Evolutionary conservation across 495 filamentous ascomycete species (phyloP).

Genomic region (Letharia columbiana): DNA sequence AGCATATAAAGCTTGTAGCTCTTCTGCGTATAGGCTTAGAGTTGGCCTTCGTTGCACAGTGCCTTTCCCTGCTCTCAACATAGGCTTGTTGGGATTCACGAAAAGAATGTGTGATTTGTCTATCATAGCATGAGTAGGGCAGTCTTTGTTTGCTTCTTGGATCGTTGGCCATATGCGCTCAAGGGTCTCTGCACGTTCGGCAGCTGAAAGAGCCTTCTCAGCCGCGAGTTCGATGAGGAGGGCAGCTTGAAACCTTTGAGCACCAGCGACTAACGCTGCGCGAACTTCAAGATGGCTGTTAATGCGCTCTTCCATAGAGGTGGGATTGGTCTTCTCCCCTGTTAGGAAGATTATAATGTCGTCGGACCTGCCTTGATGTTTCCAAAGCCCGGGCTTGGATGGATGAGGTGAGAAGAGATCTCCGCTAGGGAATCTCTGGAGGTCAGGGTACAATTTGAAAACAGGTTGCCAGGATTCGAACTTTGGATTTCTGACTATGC

Average conservation of each 20-base stretch:
- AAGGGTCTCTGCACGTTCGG: conserved; percentile 23
- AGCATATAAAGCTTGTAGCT: conserved; percentile 28
- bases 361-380: conserved; percentile 28
- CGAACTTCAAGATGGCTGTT: conserved; percentile 23
- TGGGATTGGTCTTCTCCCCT: conserved; percentile 38
- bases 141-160: conserved; percentile 38
- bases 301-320: conserved; percentile 33
- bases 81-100: conserved; percentile 29
- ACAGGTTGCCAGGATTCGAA: conserved; percentile 37
- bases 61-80: conserved; percentile 39
- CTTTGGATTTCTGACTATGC: conserved; percentile 38
- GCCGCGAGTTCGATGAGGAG: conserved; percentile 31
- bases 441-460: conserved; percentile 47
- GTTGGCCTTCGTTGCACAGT: conserved; percentile 35
- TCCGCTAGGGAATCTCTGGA: conserved; percentile 44
- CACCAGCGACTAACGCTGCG: conserved; percentile 31
- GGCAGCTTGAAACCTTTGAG: conserved; percentile 29
- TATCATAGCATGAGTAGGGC: conserved; percentile 37
- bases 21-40: conserved; percentile 24
- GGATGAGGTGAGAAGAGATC: conserved; percentile 44
- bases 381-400: conserved; percentile 29
- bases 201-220: conserved; percentile 7
- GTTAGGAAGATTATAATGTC: conserved; percentile 38
- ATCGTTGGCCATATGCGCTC: conserved; percentile 41
- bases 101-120: conserved; percentile 37